Evolutionary conservation across 2,329 filamentous ascomycete genomes (phyloP), one percentile per base, ranked within the genome.

Genomic region (Talaromyces verruculosus): DNA sequence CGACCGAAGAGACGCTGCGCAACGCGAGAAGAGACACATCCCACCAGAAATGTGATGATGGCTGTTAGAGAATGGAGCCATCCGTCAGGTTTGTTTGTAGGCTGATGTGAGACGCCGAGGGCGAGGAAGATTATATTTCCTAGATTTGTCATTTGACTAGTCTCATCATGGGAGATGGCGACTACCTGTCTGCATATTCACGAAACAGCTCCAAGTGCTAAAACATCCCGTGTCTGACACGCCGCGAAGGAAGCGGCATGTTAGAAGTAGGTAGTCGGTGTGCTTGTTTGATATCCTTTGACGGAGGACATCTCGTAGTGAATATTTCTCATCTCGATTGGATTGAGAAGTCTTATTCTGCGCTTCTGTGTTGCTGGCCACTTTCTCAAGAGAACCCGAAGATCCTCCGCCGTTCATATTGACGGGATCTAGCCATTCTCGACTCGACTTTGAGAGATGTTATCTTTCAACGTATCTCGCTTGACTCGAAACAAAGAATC

Each of bases 161-260:
- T 4, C 10, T 47, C 25, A 5, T 6, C 5, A 6, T 47, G 2
- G n/a, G 43, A 47, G 45, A 25, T 25, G 19, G 45, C 19, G 1
- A 25, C 5, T 47, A 25, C 19, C 19, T 47, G 45, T 47, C 19
- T 47, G 45, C 19, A 47, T 47, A 47, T 47, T 11, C 70, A 72
- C 70, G 64, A 74, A 74, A 66, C 71, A 72, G 47, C 66, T 72
- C 72, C 72, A 73, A 15, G 69, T 70, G 58, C 72, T 73, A 64
- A 73, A 73, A 3, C 71, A 69, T 22, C 72, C 68, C 47, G 67
- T 69, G 63, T 74, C 72, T 28, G 71, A 68, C 17, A 74, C 64
- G 4, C 72, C 71, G 22, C 69, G 72, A 47, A 69, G 66, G 65
- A 72, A 71, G 63, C 72, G 72, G 61, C 69, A 72, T 19, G 68